Evolutionary conservation across 2,329 filamentous ascomycete genomes (phyloP).

Genomic region (Aspergillus texensis): DNA sequence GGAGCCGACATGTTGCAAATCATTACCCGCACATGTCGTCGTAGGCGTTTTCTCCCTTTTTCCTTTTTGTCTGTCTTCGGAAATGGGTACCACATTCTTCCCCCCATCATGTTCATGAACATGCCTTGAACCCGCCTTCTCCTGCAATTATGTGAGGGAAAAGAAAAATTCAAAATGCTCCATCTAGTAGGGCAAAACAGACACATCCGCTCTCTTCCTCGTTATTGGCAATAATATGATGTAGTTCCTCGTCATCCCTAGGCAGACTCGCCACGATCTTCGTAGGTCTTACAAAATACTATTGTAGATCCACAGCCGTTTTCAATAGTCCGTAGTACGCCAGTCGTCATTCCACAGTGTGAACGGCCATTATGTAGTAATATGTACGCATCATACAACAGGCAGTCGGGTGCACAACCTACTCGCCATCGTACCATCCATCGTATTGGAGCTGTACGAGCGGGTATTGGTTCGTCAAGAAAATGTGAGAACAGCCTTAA

Average conservation of each 20-base stretch:
- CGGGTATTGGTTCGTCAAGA: neutral
- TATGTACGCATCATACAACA: conserved; percentile 5
- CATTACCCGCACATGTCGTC: conserved; percentile 24
- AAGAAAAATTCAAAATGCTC: neutral
- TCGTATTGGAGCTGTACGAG: neutral
- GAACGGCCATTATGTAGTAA: neutral
- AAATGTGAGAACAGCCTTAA: conserved; percentile 8
- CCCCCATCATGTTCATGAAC: conserved; percentile 4
- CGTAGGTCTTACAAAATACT: neutral
- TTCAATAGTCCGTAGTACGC: neutral
- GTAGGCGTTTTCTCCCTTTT: conserved; percentile 15
- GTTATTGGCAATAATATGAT: neutral
- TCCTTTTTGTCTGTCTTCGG: conserved; percentile 21
- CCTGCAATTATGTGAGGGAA: neutral
- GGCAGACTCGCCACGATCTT: conserved; percentile 8
- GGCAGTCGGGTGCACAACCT: neutral
- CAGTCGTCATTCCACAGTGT: neutral
- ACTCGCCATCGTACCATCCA: neutral
- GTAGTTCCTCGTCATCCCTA: neutral
- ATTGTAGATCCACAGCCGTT: neutral
- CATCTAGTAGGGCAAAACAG: neutral
- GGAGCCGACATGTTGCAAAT: conserved; percentile 23
- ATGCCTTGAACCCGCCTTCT: neutral
- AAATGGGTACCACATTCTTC: conserved; percentile 20
- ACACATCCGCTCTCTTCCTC: neutral